phyloP scores from a whole-genome alignment of 2,329 filamentous ascomycete genomes.

The Colletotrichum gloeosporioides region DNA sequence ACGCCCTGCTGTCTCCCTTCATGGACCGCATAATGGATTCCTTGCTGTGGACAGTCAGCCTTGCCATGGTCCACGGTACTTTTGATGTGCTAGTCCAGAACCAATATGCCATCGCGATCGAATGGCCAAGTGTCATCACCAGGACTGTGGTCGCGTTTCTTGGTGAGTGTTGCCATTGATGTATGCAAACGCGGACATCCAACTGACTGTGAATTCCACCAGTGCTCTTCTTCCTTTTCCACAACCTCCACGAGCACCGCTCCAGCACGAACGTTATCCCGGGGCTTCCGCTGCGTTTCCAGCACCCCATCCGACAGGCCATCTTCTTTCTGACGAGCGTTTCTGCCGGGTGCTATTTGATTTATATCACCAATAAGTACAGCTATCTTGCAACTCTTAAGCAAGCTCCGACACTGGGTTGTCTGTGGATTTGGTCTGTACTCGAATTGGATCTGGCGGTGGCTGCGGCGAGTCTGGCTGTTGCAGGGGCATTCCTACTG shows the following conservation, averaged over 20 bases:
- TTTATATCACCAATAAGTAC: constrained; percentile 79
- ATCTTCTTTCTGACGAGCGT: constrained; percentile 70
- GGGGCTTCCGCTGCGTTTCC: constrained; percentile 49
- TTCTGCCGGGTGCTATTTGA: constrained; percentile 75
- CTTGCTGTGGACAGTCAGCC: constrained; percentile 62
- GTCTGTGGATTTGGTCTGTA: constrained; percentile 91
- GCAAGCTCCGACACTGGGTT: constrained; percentile 84
- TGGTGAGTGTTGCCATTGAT: constrained; percentile 42
- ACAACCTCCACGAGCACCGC: constrained; percentile 59
- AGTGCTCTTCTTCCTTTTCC: constrained; percentile 64
- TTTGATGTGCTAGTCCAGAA: constrained; percentile 80
- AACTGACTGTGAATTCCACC: background rate
- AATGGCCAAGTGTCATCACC: constrained; percentile 59
- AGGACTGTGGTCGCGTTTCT: constrained; percentile 59
- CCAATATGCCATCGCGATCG: constrained; percentile 74
- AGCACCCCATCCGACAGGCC: constrained; percentile 55
- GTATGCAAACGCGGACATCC: background rate
- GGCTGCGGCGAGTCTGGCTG: constrained; percentile 61
- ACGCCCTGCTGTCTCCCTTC: constrained; percentile 41
- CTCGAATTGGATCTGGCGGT: constrained; percentile 79
- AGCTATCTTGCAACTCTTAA: constrained; percentile 93
- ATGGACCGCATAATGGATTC: constrained; percentile 61
- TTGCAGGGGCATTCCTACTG: constrained; percentile 51
- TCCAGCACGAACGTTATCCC: constrained; percentile 56
- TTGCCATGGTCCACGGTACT: constrained; percentile 75